Evolutionary conservation across 2,329 filamentous ascomycete species (phyloP), one percentile per base, ranked within the genome.

Genomic region (Claviceps purpurea): DNA sequence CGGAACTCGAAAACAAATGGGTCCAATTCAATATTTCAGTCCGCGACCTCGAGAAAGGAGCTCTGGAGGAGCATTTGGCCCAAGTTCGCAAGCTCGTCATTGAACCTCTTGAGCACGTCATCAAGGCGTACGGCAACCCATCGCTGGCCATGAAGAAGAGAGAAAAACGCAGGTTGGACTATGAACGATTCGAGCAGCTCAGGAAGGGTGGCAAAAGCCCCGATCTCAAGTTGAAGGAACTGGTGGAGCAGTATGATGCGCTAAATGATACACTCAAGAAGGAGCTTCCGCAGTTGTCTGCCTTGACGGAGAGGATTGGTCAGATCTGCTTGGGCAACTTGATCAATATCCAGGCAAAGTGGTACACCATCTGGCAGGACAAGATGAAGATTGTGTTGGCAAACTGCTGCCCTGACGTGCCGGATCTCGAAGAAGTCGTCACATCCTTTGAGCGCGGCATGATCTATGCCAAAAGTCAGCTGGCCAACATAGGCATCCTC

Each of bases 1-100:
- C 88, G 0, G 90, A 97, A 65, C 73, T 94, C 42, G 90, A 96
- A 68, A 90, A 86, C 73, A 95, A 94, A 65, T 97, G 91, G 88
- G 86, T 89, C 49, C 87, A 85, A 56, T 93, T 95, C 68, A 91
- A 89, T 58, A 82, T 89, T 62, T 86, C 85, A 38, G 87, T 95
- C 69, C 81, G 87, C 57, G 90, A 96, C 61, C 81, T 97, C 57
- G 84, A 90, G 61, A 85, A 84, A 55, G 80, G 89, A 57, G 86
- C 87, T 4, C 74, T 97, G 22, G 85, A 89, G 55, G 86, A 91
- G 59, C 90, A 96, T 73, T 71, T 82, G 55, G 67, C 70, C 6
- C 78, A 85, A 61, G 84, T 97, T 46, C 80, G 86, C 50, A 87
- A 85, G 64, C 82, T 84, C 60, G 88, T 95, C 48, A 88, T 95